A percentile compares a stretch with the other conserved stretches of the same genome.
phyloP scores from a whole-genome alignment of 2,329 filamentous ascomycete genomes.

The Stromatinia cepivora region DNA sequence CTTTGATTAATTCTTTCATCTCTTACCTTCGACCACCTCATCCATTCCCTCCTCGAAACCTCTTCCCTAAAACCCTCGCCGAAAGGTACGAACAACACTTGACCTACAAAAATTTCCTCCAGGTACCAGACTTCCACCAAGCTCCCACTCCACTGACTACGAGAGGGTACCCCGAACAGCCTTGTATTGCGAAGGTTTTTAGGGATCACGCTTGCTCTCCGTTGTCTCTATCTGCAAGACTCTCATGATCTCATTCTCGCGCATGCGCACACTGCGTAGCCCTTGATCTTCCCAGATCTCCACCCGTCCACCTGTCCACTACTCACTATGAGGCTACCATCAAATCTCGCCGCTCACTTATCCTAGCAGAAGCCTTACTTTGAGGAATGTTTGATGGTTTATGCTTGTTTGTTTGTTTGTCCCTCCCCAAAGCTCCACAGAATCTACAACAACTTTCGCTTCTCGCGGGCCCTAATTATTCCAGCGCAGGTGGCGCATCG shows the following conservation, averaged over 20 bases:
- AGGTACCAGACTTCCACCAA: neutral
- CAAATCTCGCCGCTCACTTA: neutral
- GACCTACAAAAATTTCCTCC: no score
- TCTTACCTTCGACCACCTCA: neutral
- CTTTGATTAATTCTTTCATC: neutral
- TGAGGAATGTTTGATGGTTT: neutral
- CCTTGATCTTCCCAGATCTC: neutral
- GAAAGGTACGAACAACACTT: no score
- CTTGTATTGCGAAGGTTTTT: neutral
- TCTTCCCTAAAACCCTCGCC: neutral
- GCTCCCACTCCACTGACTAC: neutral
- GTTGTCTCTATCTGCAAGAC: neutral
- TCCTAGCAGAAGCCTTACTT: neutral
- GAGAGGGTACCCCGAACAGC: neutral
- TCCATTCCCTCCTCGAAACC: neutral
- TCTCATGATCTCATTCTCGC: no score
- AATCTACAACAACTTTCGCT: neutral
- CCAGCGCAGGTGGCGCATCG: neutral
- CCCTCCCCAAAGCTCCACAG: neutral
- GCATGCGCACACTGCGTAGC: neutral
- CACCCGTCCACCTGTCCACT: neutral
- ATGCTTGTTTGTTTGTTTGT: neutral
- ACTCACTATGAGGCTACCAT: neutral
- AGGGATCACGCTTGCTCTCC: conserved; percentile 1
- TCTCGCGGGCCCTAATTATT: neutral